Percentiles rank a stretch among this genome's conserved stretches.
Conservation (phyloP, 1,284 basidiomycete genomes). For the Pascua sp. region DNA sequence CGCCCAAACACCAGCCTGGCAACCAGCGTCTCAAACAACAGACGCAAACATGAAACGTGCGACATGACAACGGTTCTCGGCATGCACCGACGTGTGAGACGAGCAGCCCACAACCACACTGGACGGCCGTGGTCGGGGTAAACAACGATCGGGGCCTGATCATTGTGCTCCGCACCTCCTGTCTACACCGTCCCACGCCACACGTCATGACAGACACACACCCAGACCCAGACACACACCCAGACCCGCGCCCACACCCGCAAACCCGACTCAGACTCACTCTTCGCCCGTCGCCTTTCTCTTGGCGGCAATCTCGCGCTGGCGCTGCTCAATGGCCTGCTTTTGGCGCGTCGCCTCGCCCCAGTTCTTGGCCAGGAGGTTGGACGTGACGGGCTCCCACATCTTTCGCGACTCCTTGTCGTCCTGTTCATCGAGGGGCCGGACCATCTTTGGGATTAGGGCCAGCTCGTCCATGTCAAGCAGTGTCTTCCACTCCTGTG, state of each 20-base stretch:
- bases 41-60: no score
- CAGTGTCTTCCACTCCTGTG: constrained; percentile 64
- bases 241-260: not conserved
- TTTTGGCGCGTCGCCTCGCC: constrained; percentile 83
- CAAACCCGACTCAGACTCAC: constrained; percentile 56
- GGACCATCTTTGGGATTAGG: constrained; percentile 77
- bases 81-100: no score
- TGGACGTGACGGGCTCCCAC: constrained; percentile 80
- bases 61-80: no score
- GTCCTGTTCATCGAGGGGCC: constrained; percentile 74
- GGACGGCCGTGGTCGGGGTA: no score
- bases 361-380: constrained; percentile 79
- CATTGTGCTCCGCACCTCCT: no score
- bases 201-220: no score
- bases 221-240: no score
- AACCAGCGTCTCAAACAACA: no score
- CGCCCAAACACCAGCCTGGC: no score
- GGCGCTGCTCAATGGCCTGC: constrained; percentile 79
- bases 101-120: no score
- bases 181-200: no score
- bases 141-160: no score
- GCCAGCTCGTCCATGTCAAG: constrained; percentile 72
- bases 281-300: constrained; percentile 70
- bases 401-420: constrained; percentile 78
- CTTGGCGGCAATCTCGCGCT: constrained; percentile 78